These are phyloP conservation scores for Neoboletus brunneissimus DNA, from an alignment of 768 basidiomycete genomes.

Conservation along the genomic window DNA sequence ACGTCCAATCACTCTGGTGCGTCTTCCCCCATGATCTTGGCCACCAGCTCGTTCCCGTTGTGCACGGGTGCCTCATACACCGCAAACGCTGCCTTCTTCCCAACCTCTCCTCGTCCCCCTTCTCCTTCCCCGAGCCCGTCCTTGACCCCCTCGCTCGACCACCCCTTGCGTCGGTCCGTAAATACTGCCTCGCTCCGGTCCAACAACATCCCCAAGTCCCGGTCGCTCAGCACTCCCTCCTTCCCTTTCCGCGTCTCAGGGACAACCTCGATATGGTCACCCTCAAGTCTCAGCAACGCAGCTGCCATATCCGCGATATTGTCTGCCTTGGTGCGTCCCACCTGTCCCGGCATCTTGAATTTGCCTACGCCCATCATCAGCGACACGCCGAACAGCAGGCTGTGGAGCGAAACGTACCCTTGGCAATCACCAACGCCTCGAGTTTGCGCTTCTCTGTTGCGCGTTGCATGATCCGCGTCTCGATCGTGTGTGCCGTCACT, in stretches of 20 bases:
- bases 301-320: constrained; percentile 81
- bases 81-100: constrained; percentile 61
- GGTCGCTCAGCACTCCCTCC: constrained; percentile 73
- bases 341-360: constrained; percentile 72
- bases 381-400: neutral
- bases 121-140: neutral
- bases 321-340: constrained; percentile 52
- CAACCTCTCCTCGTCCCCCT: constrained; percentile 2
- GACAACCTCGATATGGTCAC: constrained; percentile 87
- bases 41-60: constrained; percentile 64
- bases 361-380: constrained; percentile 49
- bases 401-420: constrained; percentile 46
- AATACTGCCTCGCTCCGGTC: constrained; percentile 79
- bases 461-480: constrained; percentile 88
- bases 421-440: constrained; percentile 93
- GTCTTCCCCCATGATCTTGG: constrained; percentile 60
- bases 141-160: constrained; percentile 48
- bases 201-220: constrained; percentile 75
- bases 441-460: constrained; percentile 85
- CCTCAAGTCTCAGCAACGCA: constrained; percentile 73
- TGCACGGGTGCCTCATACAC: constrained; percentile 70
- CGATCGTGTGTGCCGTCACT: constrained; percentile 84
- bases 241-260: constrained; percentile 64
- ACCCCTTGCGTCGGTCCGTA: constrained; percentile 64
- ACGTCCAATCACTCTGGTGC: constrained; percentile 4